Evolutionary conservation across 768 basidiomycete species (phyloP).

Genomic region (Suillus variegatus): DNA sequence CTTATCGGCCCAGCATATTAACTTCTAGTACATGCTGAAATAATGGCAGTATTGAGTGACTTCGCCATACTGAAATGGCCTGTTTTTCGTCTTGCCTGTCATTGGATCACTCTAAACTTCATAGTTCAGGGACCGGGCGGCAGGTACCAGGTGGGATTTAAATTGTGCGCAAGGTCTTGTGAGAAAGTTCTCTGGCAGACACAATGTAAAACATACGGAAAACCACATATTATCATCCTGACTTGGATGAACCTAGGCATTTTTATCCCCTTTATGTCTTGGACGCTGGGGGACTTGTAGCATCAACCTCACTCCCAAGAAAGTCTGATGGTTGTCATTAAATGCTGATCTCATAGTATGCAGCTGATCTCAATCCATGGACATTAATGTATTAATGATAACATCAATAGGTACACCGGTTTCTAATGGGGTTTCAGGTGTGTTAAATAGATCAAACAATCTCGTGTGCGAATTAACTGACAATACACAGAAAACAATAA

Average conservation of each 20-base stretch:
- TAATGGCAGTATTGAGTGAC: background rate
- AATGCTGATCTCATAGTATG: background rate
- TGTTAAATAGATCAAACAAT: background rate
- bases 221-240: background rate
- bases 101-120: background rate
- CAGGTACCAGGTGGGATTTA: background rate
- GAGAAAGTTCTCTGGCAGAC: background rate
- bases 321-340: background rate
- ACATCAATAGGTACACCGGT: background rate
- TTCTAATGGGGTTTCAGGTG: background rate
- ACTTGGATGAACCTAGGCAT: background rate
- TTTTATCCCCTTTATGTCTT: background rate
- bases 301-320: background rate
- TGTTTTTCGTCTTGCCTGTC: too few relatives aligned
- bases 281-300: background rate
- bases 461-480: background rate
- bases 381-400: background rate
- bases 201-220: background rate
- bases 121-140: too few relatives aligned
- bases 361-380: background rate
- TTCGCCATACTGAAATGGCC: background rate
- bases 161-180: background rate
- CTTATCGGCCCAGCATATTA: background rate
- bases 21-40: background rate
- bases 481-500: slow-evolving; percentile 1